Conservation (phyloP, 768 basidiomycete genomes). For the Favolaschia claudopus region DNA sequence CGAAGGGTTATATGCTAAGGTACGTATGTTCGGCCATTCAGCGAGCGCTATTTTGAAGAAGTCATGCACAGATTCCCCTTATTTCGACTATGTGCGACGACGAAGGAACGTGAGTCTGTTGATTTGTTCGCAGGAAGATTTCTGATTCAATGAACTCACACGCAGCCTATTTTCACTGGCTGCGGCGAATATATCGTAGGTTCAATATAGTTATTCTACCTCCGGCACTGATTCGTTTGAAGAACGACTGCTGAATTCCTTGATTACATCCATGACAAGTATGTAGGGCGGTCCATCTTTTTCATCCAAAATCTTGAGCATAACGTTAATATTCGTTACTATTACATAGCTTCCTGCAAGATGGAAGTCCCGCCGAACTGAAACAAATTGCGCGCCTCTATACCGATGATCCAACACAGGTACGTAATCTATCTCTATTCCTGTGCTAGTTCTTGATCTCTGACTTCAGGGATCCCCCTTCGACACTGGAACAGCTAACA, state of each 20-base stretch:
- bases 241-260: conserved; percentile 8
- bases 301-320: neutral
- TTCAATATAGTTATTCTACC: neutral
- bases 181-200: conserved; percentile 7
- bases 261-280: conserved; percentile 15
- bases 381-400: neutral
- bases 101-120: conserved; percentile 47
- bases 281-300: no score
- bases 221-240: neutral
- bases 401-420: conserved; percentile 4
- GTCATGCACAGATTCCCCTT: conserved; percentile 30
- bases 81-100: conserved; percentile 49
- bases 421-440: neutral
- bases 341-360: conserved; percentile 3
- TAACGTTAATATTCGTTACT: neutral
- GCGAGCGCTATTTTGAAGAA: neutral
- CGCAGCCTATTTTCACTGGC: neutral
- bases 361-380: neutral
- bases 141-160: neutral
- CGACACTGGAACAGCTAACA: conserved; percentile 7
- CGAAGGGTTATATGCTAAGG: conserved; percentile 43
- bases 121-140: neutral
- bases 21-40: conserved; percentile 27
- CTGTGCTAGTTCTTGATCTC: neutral
- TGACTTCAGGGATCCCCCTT: conserved; percentile 18